These are phyloP conservation scores for Taiozyma sp. DNA, from an alignment of 1,139 yeast species.

Conservation along the genomic window DNA sequence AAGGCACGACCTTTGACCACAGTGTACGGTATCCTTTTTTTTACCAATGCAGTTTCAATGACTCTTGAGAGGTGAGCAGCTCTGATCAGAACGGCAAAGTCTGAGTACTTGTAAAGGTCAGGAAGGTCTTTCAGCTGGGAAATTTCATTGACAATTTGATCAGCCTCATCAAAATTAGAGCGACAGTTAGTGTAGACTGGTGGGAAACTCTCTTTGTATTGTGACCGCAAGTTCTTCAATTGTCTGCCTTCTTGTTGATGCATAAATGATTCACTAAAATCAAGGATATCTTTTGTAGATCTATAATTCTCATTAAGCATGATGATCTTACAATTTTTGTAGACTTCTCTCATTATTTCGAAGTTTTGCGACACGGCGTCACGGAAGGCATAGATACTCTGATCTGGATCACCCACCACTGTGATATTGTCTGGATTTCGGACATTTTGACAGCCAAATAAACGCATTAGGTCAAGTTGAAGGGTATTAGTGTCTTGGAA, in stretches of 20 bases:
- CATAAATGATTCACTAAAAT: constrained; percentile 64
- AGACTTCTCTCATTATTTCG: constrained; percentile 46
- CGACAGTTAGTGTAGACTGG: constrained; percentile 42
- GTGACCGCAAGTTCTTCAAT: constrained; percentile 42
- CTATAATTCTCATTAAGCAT: constrained; percentile 70
- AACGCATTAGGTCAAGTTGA: constrained; percentile 64
- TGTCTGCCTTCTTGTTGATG: constrained; percentile 47
- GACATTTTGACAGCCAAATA: constrained; percentile 41
- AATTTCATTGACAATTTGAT: constrained; percentile 53
- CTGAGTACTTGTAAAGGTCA: constrained; percentile 39
- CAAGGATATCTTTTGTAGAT: constrained; percentile 63
- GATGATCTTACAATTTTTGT: constrained; percentile 34
- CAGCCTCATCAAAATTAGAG: constrained; percentile 48
- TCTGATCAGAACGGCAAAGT: constrained; percentile 69
- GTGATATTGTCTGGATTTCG: constrained; percentile 49
- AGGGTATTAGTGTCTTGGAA: constrained; percentile 86
- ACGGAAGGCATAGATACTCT: constrained; percentile 85
- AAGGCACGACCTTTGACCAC: constrained; percentile 71
- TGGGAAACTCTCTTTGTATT: constrained; percentile 33
- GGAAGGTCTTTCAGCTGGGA: constrained; percentile 36
- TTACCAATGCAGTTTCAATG: constrained; percentile 56
- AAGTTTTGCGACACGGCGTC: constrained; percentile 74
- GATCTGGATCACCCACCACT: constrained; percentile 95
- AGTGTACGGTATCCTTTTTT: constrained; percentile 51
- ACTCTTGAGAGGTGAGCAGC: constrained; percentile 50